Percentiles rank a stretch among this genome's conserved stretches.
Evolutionary conservation across 2,329 filamentous ascomycete species (phyloP).

Genomic region (Colletotrichum salicis): DNA sequence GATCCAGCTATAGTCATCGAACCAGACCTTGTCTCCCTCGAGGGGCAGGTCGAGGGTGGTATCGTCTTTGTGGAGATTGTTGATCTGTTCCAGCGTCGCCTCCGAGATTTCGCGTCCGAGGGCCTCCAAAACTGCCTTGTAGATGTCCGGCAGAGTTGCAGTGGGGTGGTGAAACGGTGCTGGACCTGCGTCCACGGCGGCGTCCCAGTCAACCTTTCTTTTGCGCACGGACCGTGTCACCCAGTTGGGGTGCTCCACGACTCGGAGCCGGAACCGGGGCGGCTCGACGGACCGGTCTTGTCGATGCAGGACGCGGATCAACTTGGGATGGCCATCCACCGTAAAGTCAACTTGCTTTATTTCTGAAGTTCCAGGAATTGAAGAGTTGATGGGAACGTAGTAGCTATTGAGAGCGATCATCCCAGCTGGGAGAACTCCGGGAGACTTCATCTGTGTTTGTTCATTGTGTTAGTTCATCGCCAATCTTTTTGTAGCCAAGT

Average conservation of each 20-base stretch:
- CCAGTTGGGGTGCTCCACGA: slow-evolving; percentile 1
- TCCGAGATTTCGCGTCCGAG: slow-evolving; percentile 10
- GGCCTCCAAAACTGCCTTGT: slow-evolving; percentile 2
- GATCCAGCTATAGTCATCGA: slow-evolving; percentile 3
- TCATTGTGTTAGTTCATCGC: background rate
- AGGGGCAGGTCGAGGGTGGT: slow-evolving; percentile 23
- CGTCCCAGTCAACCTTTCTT: slow-evolving; percentile 3
- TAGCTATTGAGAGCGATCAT: background rate
- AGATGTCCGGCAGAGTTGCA: slow-evolving; percentile 18
- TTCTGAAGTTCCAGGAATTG: background rate
- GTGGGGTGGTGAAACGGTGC: slow-evolving; percentile 14
- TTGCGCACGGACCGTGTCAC: slow-evolving; percentile 20
- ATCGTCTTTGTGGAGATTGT: background rate
- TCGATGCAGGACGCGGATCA: background rate
- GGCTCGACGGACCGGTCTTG: background rate
- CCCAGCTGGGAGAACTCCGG: background rate
- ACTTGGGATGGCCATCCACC: background rate
- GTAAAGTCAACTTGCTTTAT: background rate
- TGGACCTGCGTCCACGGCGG: background rate
- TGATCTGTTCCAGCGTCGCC: slow-evolving; percentile 8
- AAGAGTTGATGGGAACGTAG: background rate
- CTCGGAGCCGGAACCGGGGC: slow-evolving; percentile 21
- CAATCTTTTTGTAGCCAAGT: background rate
- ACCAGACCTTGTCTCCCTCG: slow-evolving; percentile 12
- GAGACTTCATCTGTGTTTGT: background rate